These are phyloP conservation scores for Metarhizium sp. DNA, from an alignment of 2,329 filamentous ascomycete species.

Conservation along the genomic window DNA sequence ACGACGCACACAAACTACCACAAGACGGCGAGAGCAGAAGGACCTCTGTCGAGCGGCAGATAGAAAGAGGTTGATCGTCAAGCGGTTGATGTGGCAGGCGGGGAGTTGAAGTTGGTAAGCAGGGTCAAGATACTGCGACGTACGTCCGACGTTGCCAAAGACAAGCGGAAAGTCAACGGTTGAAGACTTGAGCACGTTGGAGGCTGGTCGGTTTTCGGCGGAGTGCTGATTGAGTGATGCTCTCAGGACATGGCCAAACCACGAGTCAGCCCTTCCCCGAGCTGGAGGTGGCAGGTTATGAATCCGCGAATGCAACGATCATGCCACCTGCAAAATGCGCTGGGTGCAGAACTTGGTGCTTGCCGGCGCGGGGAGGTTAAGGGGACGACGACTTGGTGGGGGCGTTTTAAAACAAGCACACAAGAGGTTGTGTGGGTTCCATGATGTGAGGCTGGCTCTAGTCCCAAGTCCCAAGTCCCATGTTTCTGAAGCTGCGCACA, in stretches of 20 bases:
- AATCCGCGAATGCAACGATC: slow-evolving; percentile 8
- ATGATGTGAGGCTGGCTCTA: neutral
- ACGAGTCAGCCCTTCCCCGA: slow-evolving; percentile 19
- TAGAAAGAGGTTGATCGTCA: neutral
- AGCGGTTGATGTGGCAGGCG: neutral
- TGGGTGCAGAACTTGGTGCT: neutral
- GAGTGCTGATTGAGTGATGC: slow-evolving; percentile 13
- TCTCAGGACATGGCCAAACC: slow-evolving; percentile 25
- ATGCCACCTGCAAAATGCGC: slow-evolving; percentile 9
- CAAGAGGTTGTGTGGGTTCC: neutral
- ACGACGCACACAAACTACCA: slow-evolving; percentile 1
- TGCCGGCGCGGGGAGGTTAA: neutral
- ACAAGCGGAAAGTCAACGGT: neutral
- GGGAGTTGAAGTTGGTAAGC: neutral
- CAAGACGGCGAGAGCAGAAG: neutral
- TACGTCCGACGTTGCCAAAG: neutral
- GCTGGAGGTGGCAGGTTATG: slow-evolving; percentile 15
- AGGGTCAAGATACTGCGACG: neutral
- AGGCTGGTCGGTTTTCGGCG: slow-evolving; percentile 9
- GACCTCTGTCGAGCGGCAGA: neutral
- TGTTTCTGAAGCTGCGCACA: too few relatives aligned
- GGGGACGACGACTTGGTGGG: neutral
- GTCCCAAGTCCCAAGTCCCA: neutral
- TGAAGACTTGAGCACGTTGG: neutral
- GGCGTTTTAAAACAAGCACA: neutral